Evolutionary conservation across 352 stramenopile species (phyloP).

Genomic region (Phytophthora sp.): DNA sequence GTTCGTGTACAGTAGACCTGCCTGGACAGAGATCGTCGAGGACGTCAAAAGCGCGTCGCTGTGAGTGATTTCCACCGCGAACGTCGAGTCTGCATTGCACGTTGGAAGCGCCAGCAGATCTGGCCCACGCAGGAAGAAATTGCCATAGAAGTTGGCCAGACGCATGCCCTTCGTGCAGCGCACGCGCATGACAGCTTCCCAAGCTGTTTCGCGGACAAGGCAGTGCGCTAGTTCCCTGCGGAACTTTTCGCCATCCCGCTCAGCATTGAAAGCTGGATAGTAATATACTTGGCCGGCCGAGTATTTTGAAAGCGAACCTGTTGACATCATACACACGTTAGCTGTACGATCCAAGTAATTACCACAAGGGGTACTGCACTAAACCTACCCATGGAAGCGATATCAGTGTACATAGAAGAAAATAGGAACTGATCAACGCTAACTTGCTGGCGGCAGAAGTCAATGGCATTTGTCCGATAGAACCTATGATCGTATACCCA

Average conservation of each 20-base stretch:
- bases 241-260: conserved; percentile 94
- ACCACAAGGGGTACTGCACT: not conserved
- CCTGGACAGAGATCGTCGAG: conserved; percentile 95
- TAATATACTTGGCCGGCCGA: conserved; percentile 97
- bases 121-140: conserved; percentile 97
- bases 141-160: conserved; percentile 99
- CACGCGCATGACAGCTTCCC: conserved; percentile 97
- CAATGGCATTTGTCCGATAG: conserved; percentile 93
- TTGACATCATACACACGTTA: conserved; percentile 7
- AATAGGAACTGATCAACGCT: conserved; percentile 99
- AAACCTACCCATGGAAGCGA: conserved; percentile 91
- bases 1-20: conserved; percentile 98
- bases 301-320: conserved; percentile 93
- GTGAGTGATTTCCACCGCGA: conserved; percentile 97
- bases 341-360: not conserved
- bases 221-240: conserved; percentile 92
- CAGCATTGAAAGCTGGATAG: conserved; percentile 95
- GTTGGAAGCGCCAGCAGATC: conserved; percentile 98
- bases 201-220: conserved; percentile 93
- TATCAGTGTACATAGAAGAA: conserved; percentile 95
- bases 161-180: conserved; percentile 97
- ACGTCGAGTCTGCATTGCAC: conserved; percentile 95
- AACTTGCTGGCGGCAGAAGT: conserved; percentile 98
- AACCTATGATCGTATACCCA: conserved; percentile 57
- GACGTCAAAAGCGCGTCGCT: conserved; percentile 96